Conservation (phyloP, 2,329 filamentous ascomycete genomes). For the Helicocarpus griseus region DNA sequence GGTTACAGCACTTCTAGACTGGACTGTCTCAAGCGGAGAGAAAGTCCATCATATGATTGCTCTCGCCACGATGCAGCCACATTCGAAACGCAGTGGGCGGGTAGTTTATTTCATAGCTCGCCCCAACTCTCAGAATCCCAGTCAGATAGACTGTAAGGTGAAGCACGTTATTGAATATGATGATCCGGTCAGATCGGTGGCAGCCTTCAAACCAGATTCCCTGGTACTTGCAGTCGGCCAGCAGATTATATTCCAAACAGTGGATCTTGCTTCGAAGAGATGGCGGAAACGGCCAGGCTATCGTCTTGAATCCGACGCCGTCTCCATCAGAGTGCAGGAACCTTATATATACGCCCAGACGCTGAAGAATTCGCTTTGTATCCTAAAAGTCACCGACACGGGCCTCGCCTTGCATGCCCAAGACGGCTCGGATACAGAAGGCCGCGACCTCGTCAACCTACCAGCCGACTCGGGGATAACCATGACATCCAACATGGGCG, state of each 20-base stretch:
- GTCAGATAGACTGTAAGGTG: slow-evolving; percentile 23
- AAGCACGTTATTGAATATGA: slow-evolving; percentile 29
- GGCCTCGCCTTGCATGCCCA: slow-evolving; percentile 26
- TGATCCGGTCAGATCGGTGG: slow-evolving; percentile 46
- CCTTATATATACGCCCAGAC: slow-evolving; percentile 47
- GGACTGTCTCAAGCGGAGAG: slow-evolving; percentile 26
- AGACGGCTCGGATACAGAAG: slow-evolving; percentile 23
- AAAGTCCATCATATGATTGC: slow-evolving; percentile 32
- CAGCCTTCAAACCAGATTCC: slow-evolving; percentile 34
- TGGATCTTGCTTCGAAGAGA: slow-evolving; percentile 32
- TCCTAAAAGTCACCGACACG: slow-evolving; percentile 33
- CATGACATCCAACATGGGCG: slow-evolving; percentile 42
- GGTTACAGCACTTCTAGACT: slow-evolving; percentile 33
- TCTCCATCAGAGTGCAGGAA: slow-evolving; percentile 39
- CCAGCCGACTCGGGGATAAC: slow-evolving; percentile 35
- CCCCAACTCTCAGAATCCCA: slow-evolving; percentile 17
- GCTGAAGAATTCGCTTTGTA: slow-evolving; percentile 42
- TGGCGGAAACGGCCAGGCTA: slow-evolving; percentile 32
- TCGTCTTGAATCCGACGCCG: slow-evolving; percentile 39
- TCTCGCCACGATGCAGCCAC: slow-evolving; percentile 28
- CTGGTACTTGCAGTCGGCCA: slow-evolving; percentile 39
- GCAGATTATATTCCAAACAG: slow-evolving; percentile 33
- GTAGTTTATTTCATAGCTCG: slow-evolving; percentile 30
- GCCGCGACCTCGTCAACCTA: slow-evolving; percentile 30
- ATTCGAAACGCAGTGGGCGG: slow-evolving; percentile 21